Conservation (phyloP, 2,329 filamentous ascomycete species). For the Neonectria neomacrospora region DNA sequence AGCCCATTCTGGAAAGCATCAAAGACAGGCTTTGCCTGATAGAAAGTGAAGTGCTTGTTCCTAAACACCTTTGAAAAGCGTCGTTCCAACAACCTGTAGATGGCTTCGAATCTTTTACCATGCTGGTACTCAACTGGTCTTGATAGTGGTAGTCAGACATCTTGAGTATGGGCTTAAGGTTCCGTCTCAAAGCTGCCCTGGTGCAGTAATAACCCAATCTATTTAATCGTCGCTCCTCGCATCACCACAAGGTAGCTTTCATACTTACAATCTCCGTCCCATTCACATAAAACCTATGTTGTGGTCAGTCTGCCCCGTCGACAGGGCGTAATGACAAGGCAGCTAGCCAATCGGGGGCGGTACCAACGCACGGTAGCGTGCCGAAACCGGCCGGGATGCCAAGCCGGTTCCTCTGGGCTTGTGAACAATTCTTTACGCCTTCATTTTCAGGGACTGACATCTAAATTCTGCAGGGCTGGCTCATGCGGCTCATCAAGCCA, state of each 20-base stretch:
- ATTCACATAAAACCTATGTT: not conserved
- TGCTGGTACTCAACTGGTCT: not conserved
- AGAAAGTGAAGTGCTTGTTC: not conserved
- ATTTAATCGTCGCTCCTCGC: not conserved
- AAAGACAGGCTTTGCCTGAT: not conserved
- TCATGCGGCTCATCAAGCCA: no score
- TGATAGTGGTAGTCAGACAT: no score
- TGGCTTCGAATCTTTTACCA: not conserved
- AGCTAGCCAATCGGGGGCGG: conserved; percentile 14
- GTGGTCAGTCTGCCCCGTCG: conserved; percentile 17
- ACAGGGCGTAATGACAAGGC: conserved; percentile 27
- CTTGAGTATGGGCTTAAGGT: no score
- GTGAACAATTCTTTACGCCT: not conserved
- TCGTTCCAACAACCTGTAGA: not conserved
- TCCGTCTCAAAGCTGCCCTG: no score
- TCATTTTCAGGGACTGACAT: not conserved
- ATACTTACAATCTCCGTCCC: not conserved
- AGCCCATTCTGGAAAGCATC: not conserved
- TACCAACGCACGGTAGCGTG: conserved; percentile 5
- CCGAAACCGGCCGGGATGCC: conserved; percentile 4
- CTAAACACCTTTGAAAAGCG: not conserved
- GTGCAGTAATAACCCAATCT: not conserved
- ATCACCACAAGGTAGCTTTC: not conserved
- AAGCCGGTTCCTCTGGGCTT: not conserved
- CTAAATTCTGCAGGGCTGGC: not conserved